phyloP scores from a whole-genome alignment of 2,329 filamentous ascomycete genomes.

The Diaporthe humulicola region DNA sequence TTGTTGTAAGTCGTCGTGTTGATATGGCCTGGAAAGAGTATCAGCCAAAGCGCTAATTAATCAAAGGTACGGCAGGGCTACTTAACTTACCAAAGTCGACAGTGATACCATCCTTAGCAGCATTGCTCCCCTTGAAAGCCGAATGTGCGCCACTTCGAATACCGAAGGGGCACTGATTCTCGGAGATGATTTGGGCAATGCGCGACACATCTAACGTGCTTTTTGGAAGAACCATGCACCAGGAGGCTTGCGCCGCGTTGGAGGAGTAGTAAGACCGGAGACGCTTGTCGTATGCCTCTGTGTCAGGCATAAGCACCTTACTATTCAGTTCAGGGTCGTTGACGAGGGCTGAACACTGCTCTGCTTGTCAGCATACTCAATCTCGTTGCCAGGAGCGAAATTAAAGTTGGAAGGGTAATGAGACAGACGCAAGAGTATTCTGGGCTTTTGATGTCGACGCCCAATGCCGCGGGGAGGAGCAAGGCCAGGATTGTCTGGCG shows the following conservation, averaged over 20 bases:
- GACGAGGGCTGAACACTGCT: constrained; percentile 47
- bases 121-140: constrained; percentile 48
- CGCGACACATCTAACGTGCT: constrained; percentile 51
- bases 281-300: constrained; percentile 46
- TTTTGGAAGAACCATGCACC: constrained; percentile 53
- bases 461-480: background rate
- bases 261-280: constrained; percentile 53
- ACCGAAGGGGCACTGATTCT: constrained; percentile 51
- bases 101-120: constrained; percentile 50
- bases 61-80: background rate
- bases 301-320: constrained; percentile 48
- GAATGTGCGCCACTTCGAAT: constrained; percentile 55
- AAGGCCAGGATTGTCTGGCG: background rate
- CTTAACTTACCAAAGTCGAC: constrained; percentile 49
- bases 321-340: constrained; percentile 43
- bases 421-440: background rate
- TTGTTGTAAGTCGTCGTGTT: constrained; percentile 49
- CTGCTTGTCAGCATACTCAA: background rate
- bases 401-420: background rate
- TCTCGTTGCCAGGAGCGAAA: no score
- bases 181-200: constrained; percentile 49
- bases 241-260: constrained; percentile 51
- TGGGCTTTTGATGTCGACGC: background rate
- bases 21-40: background rate
- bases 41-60: background rate